Evolutionary conservation across 345 rosid species (phyloP), one percentile per base, ranked within the genome.

Genomic region (Euphorbia tirucalli): DNA sequence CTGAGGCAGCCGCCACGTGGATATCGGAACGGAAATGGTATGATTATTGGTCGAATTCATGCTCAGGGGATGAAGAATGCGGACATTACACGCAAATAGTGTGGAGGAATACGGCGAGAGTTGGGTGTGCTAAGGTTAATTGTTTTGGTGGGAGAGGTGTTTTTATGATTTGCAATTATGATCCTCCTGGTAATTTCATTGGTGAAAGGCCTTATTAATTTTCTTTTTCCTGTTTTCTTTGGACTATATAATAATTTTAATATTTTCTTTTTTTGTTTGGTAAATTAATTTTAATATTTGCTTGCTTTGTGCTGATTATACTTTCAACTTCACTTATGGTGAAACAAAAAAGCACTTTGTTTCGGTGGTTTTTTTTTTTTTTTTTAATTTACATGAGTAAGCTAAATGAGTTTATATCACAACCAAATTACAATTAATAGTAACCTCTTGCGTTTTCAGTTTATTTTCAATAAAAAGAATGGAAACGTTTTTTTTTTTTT

Each of bases 81-180:
- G 98, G 98, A 35, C 98, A 93, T 73, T 93, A 91, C 75, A 93
- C 98, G 22, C 98, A 93, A 80, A 80, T 93, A 32, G 89, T 93
- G 60, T 91, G 98, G 98, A 79, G 87, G 28, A 78, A 52, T 19
- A 87, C 91, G 13, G 74, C 43, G 32, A 77, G 88, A 68, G 61
- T 93, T 25, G 98, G 98, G 21, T 93, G 98, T 59, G 96, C 96
- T 1, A 78, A 82, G 31, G 84, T 85, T 61, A 77, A 14, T 11
- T 93, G 97, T 50, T 67, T 24, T 16, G 80, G 76, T 5, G 90
- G 86, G 4, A 73, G 67, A 5, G 97, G 97, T 7, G 93, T 88
- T 37, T 93, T 93, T 84, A 90, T 93, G 77, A 87, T 85, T 71
- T 93, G 98, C 78, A 91, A 90, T 78, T 93, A 93, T 77, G 96